Conservation (phyloP, 1,284 basidiomycete species). For the Papiliotrema fonsecae region DNA sequence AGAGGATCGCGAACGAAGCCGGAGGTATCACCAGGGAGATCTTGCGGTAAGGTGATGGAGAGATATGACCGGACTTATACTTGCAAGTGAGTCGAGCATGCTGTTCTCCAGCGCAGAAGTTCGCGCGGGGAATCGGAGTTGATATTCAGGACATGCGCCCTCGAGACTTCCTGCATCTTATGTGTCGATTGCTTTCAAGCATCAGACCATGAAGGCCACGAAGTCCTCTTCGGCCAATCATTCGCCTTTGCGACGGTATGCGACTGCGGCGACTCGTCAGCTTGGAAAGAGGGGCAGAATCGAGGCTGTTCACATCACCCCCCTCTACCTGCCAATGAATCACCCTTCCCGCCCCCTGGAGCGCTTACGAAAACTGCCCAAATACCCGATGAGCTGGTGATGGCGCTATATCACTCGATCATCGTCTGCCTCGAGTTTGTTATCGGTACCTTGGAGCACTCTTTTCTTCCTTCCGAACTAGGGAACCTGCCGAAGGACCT, state of each 20-base stretch:
- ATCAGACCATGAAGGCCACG: constrained; percentile 75
- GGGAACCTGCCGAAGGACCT: constrained; percentile 59
- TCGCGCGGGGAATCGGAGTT: too few relatives aligned
- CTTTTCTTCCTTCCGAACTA: constrained; percentile 66
- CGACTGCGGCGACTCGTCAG: constrained; percentile 85
- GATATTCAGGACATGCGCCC: constrained; percentile 83
- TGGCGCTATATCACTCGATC: constrained; percentile 67
- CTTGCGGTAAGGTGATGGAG: constrained; percentile 39
- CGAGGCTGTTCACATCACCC: constrained; percentile 69
- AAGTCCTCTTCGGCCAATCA: constrained; percentile 83
- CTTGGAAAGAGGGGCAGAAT: constrained; percentile 59
- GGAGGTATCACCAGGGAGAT: constrained; percentile 17
- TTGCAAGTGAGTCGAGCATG: constrained; percentile 67
- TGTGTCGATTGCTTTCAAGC: constrained; percentile 83
- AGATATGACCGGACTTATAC: constrained; percentile 70
- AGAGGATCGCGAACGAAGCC: constrained; percentile 17
- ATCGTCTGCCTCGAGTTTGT: constrained; percentile 76
- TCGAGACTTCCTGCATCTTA: constrained; percentile 81
- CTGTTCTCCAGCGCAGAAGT: not conserved
- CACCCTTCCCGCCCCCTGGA: constrained; percentile 21
- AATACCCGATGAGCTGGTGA: constrained; percentile 57
- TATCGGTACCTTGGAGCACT: constrained; percentile 76
- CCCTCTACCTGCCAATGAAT: constrained; percentile 34
- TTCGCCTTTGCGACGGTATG: constrained; percentile 87
- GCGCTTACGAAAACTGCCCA: constrained; percentile 24